Conservation (phyloP, 2,329 filamentous ascomycete species). For the Fusarium sarcochroum region DNA sequence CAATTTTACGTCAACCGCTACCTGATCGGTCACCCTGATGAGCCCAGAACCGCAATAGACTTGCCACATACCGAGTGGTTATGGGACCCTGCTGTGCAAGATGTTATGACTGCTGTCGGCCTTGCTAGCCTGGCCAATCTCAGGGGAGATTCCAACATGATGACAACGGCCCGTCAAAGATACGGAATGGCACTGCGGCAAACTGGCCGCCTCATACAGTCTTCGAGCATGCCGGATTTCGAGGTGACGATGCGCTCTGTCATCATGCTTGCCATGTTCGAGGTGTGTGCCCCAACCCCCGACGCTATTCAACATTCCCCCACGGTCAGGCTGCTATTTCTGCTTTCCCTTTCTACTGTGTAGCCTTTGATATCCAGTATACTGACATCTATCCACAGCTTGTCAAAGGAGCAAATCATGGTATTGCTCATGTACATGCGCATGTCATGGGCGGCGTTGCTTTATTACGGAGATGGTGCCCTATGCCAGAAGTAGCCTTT, state of each 20-base stretch:
- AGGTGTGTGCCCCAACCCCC: slow-evolving; percentile 59
- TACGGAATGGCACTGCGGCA: slow-evolving; percentile 68
- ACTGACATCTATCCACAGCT: slow-evolving; percentile 51
- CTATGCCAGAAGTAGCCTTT: slow-evolving; percentile 54
- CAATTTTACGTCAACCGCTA: slow-evolving; percentile 67
- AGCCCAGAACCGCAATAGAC: slow-evolving; percentile 57
- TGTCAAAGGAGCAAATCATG: slow-evolving; percentile 62
- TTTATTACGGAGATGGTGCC: slow-evolving; percentile 64
- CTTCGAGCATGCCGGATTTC: slow-evolving; percentile 53
- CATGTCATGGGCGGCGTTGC: slow-evolving; percentile 73
- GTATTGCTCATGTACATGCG: slow-evolving; percentile 66
- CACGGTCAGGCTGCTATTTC: slow-evolving; percentile 29
- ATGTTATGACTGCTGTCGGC: slow-evolving; percentile 70
- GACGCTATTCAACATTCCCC: slow-evolving; percentile 8
- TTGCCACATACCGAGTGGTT: slow-evolving; percentile 56
- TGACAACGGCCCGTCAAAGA: slow-evolving; percentile 63
- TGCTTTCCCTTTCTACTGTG: slow-evolving; percentile 4
- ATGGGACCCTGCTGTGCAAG: slow-evolving; percentile 57
- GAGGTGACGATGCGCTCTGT: slow-evolving; percentile 66
- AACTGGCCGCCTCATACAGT: slow-evolving; percentile 59
- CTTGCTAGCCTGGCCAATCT: slow-evolving; percentile 71
- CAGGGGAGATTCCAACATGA: slow-evolving; percentile 61
- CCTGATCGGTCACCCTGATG: slow-evolving; percentile 65
- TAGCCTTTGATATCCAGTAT: background rate
- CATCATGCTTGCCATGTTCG: slow-evolving; percentile 72